Conservation (phyloP, 2,329 filamentous ascomycete genomes). For the Epichloe bromicola region DNA sequence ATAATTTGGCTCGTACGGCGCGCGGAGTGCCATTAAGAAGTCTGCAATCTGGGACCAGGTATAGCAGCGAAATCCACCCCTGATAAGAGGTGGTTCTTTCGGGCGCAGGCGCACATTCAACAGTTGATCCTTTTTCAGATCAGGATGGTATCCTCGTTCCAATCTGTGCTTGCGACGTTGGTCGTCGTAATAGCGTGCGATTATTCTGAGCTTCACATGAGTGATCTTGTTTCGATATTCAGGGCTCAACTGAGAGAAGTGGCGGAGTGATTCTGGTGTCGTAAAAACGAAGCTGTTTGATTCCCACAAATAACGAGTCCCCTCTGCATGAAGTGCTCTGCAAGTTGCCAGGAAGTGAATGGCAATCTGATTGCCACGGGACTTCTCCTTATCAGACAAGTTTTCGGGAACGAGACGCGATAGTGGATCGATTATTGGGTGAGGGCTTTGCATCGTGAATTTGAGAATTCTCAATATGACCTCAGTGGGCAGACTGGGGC, state of each 20-base stretch:
- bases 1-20: slow-evolving; percentile 32
- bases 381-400: slow-evolving; percentile 30
- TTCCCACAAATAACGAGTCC: slow-evolving; percentile 35
- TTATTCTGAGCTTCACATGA: slow-evolving; percentile 36
- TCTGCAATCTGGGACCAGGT: slow-evolving; percentile 41
- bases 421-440: slow-evolving; percentile 42
- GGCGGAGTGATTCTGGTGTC: slow-evolving; percentile 32
- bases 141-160: slow-evolving; percentile 28
- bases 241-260: slow-evolving; percentile 33
- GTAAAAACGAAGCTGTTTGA: slow-evolving; percentile 44
- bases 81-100: slow-evolving; percentile 31
- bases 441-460: slow-evolving; percentile 34
- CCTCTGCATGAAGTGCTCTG: slow-evolving; percentile 35
- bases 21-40: slow-evolving; percentile 37
- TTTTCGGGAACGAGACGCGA: slow-evolving; percentile 29
- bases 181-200: slow-evolving; percentile 44
- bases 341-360: slow-evolving; percentile 41
- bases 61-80: slow-evolving; percentile 41
- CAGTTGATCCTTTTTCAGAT: slow-evolving; percentile 26
- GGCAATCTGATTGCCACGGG: slow-evolving; percentile 33
- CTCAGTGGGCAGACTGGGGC: slow-evolving; percentile 38
- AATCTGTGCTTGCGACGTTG: slow-evolving; percentile 29
- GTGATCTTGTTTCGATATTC: slow-evolving; percentile 30
- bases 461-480: slow-evolving; percentile 38
- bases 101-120: slow-evolving; percentile 30